phyloP scores from a whole-genome alignment of 2,329 filamentous ascomycete species.

The Drechslerella coelobrocha region DNA sequence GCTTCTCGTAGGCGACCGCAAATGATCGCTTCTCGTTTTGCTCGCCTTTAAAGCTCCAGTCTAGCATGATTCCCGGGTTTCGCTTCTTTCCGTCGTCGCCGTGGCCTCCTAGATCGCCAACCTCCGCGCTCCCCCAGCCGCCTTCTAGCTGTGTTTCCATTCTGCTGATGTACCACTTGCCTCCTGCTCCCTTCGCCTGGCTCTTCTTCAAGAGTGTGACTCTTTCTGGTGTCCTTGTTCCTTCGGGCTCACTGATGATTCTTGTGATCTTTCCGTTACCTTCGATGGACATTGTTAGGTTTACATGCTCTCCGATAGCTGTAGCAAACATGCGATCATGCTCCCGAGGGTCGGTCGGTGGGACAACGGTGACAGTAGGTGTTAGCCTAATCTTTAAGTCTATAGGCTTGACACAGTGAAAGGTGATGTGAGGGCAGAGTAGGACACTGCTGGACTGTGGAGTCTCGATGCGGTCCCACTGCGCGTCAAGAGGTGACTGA shows the following conservation, averaged over 20 bases:
- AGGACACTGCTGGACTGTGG: constrained; percentile 40
- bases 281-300: constrained; percentile 49
- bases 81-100: constrained; percentile 48
- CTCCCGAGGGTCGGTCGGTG: constrained; percentile 42
- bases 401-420: constrained; percentile 48
- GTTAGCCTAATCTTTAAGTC: constrained; percentile 44
- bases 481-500: constrained; percentile 45
- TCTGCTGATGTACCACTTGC: constrained; percentile 48
- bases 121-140: constrained; percentile 45
- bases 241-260: constrained; percentile 47
- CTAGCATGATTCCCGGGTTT: constrained; percentile 48
- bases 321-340: constrained; percentile 50
- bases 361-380: constrained; percentile 46
- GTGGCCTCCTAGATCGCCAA: constrained; percentile 41
- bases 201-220: constrained; percentile 47
- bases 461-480: constrained; percentile 47
- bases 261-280: constrained; percentile 49
- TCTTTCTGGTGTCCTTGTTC: constrained; percentile 34
- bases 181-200: constrained; percentile 44
- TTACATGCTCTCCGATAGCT: constrained; percentile 47
- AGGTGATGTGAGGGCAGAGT: constrained; percentile 50
- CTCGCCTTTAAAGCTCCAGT: constrained; percentile 47
- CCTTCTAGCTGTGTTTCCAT: constrained; percentile 48
- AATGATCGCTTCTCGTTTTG: constrained; percentile 53
- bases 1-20: constrained; percentile 50